A percentile compares a stretch with the other conserved stretches of the same genome.
These are phyloP conservation scores for Ustilago trichophora DNA, from an alignment of 1,284 basidiomycete genomes.

Conservation along the genomic window DNA sequence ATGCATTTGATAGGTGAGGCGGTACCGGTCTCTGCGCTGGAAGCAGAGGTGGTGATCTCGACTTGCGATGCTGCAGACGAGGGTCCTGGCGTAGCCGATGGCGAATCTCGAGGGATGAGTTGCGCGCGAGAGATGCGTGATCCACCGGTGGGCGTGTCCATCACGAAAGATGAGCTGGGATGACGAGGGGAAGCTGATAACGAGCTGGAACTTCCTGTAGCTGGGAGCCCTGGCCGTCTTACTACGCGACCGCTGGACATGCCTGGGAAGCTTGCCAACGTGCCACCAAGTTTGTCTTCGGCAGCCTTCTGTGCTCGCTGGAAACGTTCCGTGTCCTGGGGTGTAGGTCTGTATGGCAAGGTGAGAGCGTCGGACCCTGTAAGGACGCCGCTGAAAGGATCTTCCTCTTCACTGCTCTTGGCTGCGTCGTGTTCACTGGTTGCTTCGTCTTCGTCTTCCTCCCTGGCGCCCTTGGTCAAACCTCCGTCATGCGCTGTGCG, in stretches of 20 bases:
- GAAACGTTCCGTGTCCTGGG: conserved; percentile 79
- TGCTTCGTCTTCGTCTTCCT: conserved; percentile 30
- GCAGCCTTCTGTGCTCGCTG: conserved; percentile 77
- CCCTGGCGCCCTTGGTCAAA: conserved; percentile 14
- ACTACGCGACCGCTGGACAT: conserved; percentile 25
- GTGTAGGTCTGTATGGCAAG: conserved; percentile 74
- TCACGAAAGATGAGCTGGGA: not conserved
- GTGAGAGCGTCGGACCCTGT: conserved; percentile 78
- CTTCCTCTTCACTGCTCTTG: conserved; percentile 55
- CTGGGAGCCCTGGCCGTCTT: conserved; percentile 3
- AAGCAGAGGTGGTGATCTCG: conserved; percentile 37
- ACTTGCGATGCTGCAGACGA: conserved; percentile 23
- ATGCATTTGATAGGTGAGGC: conserved; percentile 70
- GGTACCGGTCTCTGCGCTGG: conserved; percentile 53
- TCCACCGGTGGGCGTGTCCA: conserved; percentile 18
- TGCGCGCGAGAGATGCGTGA: conserved; percentile 34
- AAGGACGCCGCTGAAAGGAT: conserved; percentile 83
- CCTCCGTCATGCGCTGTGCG: conserved; percentile 16
- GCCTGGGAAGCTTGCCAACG: conserved; percentile 38
- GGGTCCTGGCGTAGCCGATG: conserved; percentile 18
- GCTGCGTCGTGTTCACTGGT: conserved; percentile 24
- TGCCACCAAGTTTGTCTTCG: conserved; percentile 72
- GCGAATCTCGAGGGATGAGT: conserved; percentile 20
- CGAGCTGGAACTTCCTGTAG: not conserved
- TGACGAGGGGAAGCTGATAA: conserved; percentile 24